Evolutionary conservation across 2,329 filamentous ascomycete genomes (phyloP), one percentile per base, ranked within the genome.

Genomic region (Didymella pomorum): DNA sequence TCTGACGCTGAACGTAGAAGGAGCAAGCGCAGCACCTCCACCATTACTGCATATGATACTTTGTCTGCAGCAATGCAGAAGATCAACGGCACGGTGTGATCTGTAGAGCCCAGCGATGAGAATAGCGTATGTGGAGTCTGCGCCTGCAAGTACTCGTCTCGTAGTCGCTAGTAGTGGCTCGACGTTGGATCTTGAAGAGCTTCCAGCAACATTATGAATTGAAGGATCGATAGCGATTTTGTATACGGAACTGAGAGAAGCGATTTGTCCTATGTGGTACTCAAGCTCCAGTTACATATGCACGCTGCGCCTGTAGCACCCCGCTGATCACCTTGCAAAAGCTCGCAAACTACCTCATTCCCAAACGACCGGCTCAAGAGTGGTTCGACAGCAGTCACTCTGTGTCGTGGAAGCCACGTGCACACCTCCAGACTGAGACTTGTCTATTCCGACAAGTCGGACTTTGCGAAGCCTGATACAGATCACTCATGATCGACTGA

Each of bases 281-380:
- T 48, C 28, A 48, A 28, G 47, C 16, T 25, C 45, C 29, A 35
- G n/a, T 45, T 46, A 41, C 44, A 50, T 21, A 23, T 37, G 42
- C 16, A 41, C 21, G n/a, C 25, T 31, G 47, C 42, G 35, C 26
- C 21, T 53, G 35, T 44, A 55, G 48, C 39, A 57, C 62, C 42
- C 53, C 37, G 37, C 45, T 57, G 51, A 60, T 57, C 53, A 52
- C 50, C 18, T 54, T 41, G 52, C 37, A 56, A 67, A 68, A 29
- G 58, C 52, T 62, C 64, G 61, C 67, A 68, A 68, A 68, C 56
- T 65, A 47, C 41, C 65, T 69, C 67, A 69, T 44, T 43, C 45
- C 62, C 62, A 56, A 25, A 42, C 45, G 11, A 20, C 8, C 41
- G 50, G 33, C 35, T 20, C 42, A 26, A 57, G 35, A 52, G 12